A percentile compares a stretch with the other conserved stretches of the same genome.
Evolutionary conservation across 2,329 filamentous ascomycete genomes (phyloP).

Genomic region (Magnaporthiopsis poae): DNA sequence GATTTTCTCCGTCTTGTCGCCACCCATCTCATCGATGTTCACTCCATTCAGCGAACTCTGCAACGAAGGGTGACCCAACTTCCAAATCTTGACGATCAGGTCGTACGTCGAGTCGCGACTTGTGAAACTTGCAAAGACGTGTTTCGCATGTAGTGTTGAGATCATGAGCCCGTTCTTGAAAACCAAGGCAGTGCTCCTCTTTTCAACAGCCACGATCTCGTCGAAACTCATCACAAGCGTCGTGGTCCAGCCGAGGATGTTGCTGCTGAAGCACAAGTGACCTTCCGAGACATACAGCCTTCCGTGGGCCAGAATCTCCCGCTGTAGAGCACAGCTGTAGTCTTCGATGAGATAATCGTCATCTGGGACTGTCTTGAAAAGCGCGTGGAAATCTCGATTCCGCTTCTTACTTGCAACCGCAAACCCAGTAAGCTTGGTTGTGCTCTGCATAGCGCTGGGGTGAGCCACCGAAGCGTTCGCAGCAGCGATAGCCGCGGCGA

Average conservation of each 20-base stretch:
- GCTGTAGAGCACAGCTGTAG: conserved; percentile 90
- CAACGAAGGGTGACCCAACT: conserved; percentile 83
- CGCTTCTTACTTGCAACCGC: conserved; percentile 92
- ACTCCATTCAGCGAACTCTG: conserved; percentile 88
- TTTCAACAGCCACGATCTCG: conserved; percentile 92
- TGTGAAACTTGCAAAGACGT: conserved; percentile 90
- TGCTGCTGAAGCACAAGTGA: conserved; percentile 96
- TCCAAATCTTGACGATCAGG: conserved; percentile 95
- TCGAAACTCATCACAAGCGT: conserved; percentile 97
- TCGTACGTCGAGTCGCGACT: conserved; percentile 94
- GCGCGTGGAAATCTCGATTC: conserved; percentile 84
- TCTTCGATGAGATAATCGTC: conserved; percentile 98
- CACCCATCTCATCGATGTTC: conserved; percentile 66
- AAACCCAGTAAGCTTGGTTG: conserved; percentile 80
- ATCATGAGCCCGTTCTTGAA: conserved; percentile 98
- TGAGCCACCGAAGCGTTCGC: conserved; percentile 61
- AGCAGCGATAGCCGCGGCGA: conserved; percentile 63
- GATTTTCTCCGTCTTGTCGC: conserved; percentile 83
- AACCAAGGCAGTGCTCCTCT: conserved; percentile 85
- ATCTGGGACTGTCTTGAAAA: conserved; percentile 94
- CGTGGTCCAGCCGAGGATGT: conserved; percentile 95
- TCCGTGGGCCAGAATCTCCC: conserved; percentile 89
- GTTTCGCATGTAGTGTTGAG: conserved; percentile 86
- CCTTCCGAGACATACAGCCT: conserved; percentile 93
- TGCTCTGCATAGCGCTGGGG: conserved; percentile 53